These are phyloP conservation scores for Argentina anserina DNA, from an alignment of 306 rosid species.

Conservation along the genomic window DNA sequence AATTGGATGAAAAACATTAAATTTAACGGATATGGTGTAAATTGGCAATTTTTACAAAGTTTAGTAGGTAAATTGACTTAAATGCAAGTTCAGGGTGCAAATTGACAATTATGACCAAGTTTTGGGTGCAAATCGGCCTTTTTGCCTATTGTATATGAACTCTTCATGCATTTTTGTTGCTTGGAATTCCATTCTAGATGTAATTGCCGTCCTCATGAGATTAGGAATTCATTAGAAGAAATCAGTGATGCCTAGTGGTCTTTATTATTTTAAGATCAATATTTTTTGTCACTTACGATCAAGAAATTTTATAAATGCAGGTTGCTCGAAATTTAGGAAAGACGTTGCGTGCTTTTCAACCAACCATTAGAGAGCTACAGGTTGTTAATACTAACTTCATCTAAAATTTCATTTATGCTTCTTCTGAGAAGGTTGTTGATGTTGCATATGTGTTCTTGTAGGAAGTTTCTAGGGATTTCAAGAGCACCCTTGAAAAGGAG, in stretches of 20 bases:
- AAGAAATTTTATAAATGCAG: slow-evolving; percentile 42
- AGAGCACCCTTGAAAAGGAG: slow-evolving; percentile 95
- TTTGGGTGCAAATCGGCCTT: too few species aligned
- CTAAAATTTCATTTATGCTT: background rate
- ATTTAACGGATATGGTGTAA: too few species aligned
- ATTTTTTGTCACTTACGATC: slow-evolving; percentile 9
- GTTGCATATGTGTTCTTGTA: slow-evolving; percentile 31
- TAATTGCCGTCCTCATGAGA: background rate
- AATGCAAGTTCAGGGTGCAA: too few species aligned
- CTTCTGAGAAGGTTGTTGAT: slow-evolving; percentile 20
- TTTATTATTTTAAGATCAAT: background rate
- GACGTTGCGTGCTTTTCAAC: slow-evolving; percentile 93
- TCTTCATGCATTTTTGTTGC: background rate
- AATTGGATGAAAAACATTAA: too few species aligned
- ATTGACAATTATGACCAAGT: too few species aligned
- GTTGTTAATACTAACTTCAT: slow-evolving; percentile 30
- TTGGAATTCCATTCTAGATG: background rate
- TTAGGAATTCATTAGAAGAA: background rate
- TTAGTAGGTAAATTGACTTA: too few species aligned
- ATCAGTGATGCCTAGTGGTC: background rate
- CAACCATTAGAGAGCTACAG: slow-evolving; percentile 97
- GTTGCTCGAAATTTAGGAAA: slow-evolving; percentile 95
- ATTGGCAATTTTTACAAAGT: too few species aligned
- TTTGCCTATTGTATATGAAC: too few species aligned
- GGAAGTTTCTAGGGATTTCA: slow-evolving; percentile 96